Evolutionary conservation across 176 grass and related monocot species (phyloP), one percentile per base, ranked within the genome.

Genomic region (Typha latifolia): DNA sequence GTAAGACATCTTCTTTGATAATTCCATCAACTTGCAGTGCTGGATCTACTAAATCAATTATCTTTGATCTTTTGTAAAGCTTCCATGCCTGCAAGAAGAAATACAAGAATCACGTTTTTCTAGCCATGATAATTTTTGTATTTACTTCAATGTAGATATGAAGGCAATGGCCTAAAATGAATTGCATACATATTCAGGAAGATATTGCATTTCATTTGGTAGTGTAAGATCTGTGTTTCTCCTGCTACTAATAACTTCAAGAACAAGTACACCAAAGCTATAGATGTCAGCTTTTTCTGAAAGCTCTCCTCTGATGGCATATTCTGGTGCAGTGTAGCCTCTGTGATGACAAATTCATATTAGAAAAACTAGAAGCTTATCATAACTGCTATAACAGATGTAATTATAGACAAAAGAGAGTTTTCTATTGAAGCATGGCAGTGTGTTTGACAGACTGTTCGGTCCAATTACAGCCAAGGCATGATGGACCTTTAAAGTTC

Each of bases 251-350:
- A 86, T 77, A 77, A 90, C 78, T 83, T 90, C 83, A 1, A 90
- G 80, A 53, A 81, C 74, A 14, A 90, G 80, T 61, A 90, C 87
- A 10, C 83, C 83, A 49, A 90, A 90, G 74, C 83, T 90, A 75
- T 86, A 90, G 23, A 78, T 86, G 71, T 90, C 87, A 6, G 83
- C 87, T 49, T 90, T 90, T 22, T 80, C 87, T 2, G 80, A 78
- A 14, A 90, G 73, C 77, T 90, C 87, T 2, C 87, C 83, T 67
- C 80, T 78, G 14, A 90, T 77, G 64, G 83, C 80, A 49, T 90
- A 90, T 49, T 90, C 87, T 71, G 83, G 83, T 43, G 87, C 83
- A n/a, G 79, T 80, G 61, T 90, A 90, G 32, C 87, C 87, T 31
- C 80, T 90, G 70, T 49, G 24, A 68, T 16, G 37, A 55, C 4